Percentiles rank a stretch among this genome's conserved stretches.
Evolutionary conservation across 345 rosid species (phyloP).

Genomic region (Pistacia vera): DNA sequence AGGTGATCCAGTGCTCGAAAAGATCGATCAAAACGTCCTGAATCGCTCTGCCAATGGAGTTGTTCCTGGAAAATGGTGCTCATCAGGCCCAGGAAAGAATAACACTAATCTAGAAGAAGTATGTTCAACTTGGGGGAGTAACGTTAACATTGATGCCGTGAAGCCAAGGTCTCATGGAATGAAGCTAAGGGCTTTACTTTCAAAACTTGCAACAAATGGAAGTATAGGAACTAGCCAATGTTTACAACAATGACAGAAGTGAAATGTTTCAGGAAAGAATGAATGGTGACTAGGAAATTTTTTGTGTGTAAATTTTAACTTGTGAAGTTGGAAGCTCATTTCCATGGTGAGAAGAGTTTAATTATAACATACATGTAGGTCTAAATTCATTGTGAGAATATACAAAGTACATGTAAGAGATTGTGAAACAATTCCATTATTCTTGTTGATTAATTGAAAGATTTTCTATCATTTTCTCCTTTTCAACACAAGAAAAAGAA

Average conservation of each 20-base stretch:
- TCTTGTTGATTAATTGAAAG: too few species aligned
- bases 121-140: constrained; percentile 23
- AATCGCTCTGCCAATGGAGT: constrained; percentile 19
- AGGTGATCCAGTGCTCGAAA: constrained; percentile 13
- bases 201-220: constrained; percentile 17
- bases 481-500: too few species aligned
- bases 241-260: neutral
- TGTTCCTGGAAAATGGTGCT: constrained; percentile 36
- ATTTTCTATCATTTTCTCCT: too few species aligned
- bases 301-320: neutral
- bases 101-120: constrained; percentile 8
- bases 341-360: neutral
- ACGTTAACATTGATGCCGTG: constrained; percentile 29
- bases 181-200: constrained; percentile 21
- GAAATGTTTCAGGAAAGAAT: neutral
- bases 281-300: neutral
- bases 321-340: neutral
- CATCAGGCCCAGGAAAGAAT: neutral
- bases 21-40: constrained; percentile 25
- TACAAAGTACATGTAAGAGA: too few species aligned
- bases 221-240: constrained; percentile 17
- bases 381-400: too few species aligned
- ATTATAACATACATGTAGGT: too few species aligned
- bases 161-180: constrained; percentile 28
- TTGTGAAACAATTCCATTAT: too few species aligned